Percentiles rank a stretch among this genome's conserved stretches.
Conservation (phyloP, 495 filamentous ascomycete species). For the Talaromyces thailandensis region DNA sequence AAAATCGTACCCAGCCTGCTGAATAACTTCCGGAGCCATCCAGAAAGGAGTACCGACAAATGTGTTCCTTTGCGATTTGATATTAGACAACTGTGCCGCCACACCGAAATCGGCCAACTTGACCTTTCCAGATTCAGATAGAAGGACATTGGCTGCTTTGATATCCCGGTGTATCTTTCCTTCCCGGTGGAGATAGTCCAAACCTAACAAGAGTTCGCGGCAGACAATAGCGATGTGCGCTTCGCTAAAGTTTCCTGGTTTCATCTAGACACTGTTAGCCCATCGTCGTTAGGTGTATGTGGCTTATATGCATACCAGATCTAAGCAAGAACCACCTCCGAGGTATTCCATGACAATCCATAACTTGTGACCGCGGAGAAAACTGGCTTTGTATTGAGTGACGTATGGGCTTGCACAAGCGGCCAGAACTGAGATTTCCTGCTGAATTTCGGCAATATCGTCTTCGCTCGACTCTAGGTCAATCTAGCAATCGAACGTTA, state of each 20-base stretch:
- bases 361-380: conserved; percentile 85
- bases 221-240: conserved; percentile 91
- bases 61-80: conserved; percentile 95
- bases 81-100: conserved; percentile 90
- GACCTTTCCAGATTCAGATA: conserved; percentile 82
- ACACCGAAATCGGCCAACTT: conserved; percentile 98
- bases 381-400: conserved; percentile 93
- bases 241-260: conserved; percentile 86
- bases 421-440: conserved; percentile 91
- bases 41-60: conserved; percentile 99
- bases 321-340: conserved; percentile 86
- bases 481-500: conserved; percentile 51
- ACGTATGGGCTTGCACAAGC: conserved; percentile 90
- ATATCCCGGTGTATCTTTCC: conserved; percentile 97
- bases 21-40: conserved; percentile 99
- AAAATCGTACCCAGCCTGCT: conserved; percentile 93
- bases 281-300: conserved; percentile 8
- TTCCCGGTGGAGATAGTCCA: conserved; percentile 90
- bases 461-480: conserved; percentile 97
- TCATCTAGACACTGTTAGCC: conserved; percentile 51
- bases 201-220: conserved; percentile 76
- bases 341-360: conserved; percentile 99
- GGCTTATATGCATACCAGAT: conserved; percentile 51
- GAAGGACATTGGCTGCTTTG: conserved; percentile 88
- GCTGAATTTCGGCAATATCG: conserved; percentile 95